These are phyloP conservation scores for Agroathelia rolfsii DNA, from an alignment of 1,284 basidiomycete species.

Conservation along the genomic window DNA sequence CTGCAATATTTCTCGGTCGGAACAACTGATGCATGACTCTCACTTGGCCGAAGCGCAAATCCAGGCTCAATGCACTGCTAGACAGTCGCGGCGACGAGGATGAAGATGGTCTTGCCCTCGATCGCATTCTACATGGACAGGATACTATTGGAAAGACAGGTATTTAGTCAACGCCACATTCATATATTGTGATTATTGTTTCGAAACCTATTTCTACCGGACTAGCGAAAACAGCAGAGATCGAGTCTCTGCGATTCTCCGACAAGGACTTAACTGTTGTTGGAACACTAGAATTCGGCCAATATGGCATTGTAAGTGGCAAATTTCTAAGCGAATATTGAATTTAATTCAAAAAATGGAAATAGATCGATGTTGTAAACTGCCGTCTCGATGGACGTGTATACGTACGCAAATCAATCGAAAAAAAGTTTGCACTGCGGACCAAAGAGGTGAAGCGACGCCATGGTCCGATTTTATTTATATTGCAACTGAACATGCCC, in stretches of 20 bases:
- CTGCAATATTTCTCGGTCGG: too few species aligned
- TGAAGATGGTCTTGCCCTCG: constrained; percentile 51
- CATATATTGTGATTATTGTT: constrained; percentile 1
- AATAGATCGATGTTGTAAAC: constrained; percentile 73
- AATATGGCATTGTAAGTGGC: constrained; percentile 70
- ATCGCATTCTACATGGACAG: constrained; percentile 67
- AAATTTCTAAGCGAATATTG: too few species aligned
- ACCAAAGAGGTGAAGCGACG: constrained; percentile 50
- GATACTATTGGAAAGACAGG: constrained; percentile 62
- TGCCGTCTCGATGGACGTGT: constrained; percentile 60
- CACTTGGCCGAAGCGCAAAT: constrained; percentile 62
- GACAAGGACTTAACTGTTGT: constrained; percentile 58
- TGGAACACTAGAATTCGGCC: constrained; percentile 72
- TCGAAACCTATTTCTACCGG: constrained; percentile 5
- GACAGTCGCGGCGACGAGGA: constrained; percentile 48
- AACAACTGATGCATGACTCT: constrained; percentile 59
- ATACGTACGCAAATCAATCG: constrained; percentile 77
- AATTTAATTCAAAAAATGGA: too few species aligned
- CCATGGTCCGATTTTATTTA: constrained; percentile 1
- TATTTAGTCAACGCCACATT: too few species aligned
- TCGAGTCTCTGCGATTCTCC: constrained; percentile 56
- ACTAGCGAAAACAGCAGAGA: constrained; percentile 53
- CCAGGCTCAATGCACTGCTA: constrained; percentile 46
- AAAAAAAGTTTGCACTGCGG: constrained; percentile 60
- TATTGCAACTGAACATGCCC: not conserved